Percentiles rank a stretch among this genome's conserved stretches.
Evolutionary conservation across 345 rosid genomes (phyloP).

Genomic region (Eucalyptus curtisii): DNA sequence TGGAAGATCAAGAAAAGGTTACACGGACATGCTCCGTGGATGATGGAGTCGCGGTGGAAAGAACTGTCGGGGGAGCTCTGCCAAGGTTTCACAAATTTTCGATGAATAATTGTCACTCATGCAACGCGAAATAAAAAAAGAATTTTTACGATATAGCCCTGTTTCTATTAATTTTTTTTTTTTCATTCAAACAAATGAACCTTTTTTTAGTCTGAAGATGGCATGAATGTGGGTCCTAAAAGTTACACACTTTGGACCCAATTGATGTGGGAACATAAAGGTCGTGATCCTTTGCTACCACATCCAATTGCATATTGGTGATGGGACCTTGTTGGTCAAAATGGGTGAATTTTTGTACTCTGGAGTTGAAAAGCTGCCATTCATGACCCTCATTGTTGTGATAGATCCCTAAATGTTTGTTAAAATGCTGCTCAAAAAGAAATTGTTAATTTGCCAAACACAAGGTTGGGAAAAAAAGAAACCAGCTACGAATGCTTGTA

Average conservation of each 20-base stretch:
- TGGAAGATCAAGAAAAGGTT: neutral
- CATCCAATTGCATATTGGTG: neutral
- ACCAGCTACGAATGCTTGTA: neutral
- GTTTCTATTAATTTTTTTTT: neutral
- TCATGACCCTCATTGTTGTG: neutral
- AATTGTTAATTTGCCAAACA: neutral
- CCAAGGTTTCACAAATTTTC: neutral
- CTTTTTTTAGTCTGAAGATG: neutral
- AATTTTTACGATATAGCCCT: neutral
- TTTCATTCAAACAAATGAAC: neutral
- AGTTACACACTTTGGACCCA: neutral
- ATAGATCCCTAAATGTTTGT: neutral
- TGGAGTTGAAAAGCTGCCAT: neutral
- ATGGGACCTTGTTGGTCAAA: neutral
- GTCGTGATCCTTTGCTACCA: neutral
- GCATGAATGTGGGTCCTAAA: neutral
- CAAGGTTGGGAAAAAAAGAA: neutral
- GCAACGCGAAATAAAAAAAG: neutral
- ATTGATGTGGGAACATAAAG: neutral
- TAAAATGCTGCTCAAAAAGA: neutral
- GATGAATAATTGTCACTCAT: neutral
- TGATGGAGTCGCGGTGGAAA: neutral
- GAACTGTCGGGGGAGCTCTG: neutral
- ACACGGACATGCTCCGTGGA: neutral
- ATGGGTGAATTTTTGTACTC: neutral